These are phyloP conservation scores for Rheum nobile DNA, from an alignment of 148 eudicot genomes.

Conservation along the genomic window DNA sequence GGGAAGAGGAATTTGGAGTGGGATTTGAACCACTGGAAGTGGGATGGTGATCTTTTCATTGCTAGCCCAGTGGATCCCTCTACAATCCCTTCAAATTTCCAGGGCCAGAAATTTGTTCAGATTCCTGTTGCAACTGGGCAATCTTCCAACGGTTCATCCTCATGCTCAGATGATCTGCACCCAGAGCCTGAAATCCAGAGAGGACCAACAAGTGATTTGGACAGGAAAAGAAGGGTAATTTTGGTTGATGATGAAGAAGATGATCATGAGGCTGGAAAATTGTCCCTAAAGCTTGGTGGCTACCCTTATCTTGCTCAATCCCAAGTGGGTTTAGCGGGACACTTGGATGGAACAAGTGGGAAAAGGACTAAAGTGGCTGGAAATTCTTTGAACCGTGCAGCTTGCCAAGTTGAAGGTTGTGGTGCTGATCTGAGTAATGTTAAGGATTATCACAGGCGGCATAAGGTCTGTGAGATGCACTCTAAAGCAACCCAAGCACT, in stretches of 20 bases:
- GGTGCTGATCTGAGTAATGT: conserved; percentile 8
- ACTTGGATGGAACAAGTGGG: conserved; percentile 20
- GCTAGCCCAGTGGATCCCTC: conserved; percentile 35
- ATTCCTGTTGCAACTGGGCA: conserved; percentile 11
- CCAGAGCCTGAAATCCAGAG: conserved; percentile 32
- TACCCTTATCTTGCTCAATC: conserved; percentile 16
- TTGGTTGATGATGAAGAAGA: conserved; percentile 32
- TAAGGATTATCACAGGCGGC: conserved; percentile 12
- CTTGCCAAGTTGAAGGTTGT: conserved; percentile 11
- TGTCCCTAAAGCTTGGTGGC: conserved; percentile 58
- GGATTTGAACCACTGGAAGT: conserved; percentile 88
- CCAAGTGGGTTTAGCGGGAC: conserved; percentile 20
- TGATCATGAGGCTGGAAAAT: conserved; percentile 28
- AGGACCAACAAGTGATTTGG: conserved; percentile 31
- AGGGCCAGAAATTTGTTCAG: conserved; percentile 31
- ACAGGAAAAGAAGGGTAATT: conserved; percentile 40
- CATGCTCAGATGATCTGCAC: conserved; percentile 37
- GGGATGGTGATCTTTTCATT: conserved; percentile 74
- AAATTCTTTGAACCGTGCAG: not conserved
- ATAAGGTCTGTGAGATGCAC: conserved; percentile 15
- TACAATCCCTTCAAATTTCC: conserved; percentile 23
- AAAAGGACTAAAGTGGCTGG: conserved; percentile 48
- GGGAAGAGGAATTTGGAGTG: conserved; percentile 58
- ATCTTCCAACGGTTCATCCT: conserved; percentile 40
- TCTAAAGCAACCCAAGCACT: conserved; percentile 11